Conservation (phyloP, 2,329 filamentous ascomycete genomes). For the Albifimbria verrucaria region DNA sequence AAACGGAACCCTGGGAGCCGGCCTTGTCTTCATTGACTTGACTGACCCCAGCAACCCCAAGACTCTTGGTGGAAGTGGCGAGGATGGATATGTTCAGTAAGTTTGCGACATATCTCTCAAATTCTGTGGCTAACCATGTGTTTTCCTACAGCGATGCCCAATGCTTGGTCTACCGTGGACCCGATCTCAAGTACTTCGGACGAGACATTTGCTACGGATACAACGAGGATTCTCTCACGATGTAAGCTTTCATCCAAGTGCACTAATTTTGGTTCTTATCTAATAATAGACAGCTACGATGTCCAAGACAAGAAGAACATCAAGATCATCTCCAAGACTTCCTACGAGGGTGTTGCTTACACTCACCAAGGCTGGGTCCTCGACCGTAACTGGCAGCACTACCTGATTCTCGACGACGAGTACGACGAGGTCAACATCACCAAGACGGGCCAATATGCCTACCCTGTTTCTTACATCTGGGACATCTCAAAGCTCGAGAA, state of each 20-base stretch:
- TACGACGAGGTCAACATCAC: slow-evolving; percentile 41
- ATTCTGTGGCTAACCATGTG: too few species aligned
- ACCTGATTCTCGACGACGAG: slow-evolving; percentile 46
- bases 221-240: slow-evolving; percentile 43
- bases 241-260: slow-evolving; percentile 13
- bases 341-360: slow-evolving; percentile 53
- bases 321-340: slow-evolving; percentile 49
- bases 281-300: slow-evolving; percentile 18
- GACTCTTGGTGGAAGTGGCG: slow-evolving; percentile 40
- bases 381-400: slow-evolving; percentile 37
- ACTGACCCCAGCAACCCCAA: slow-evolving; percentile 35
- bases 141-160: slow-evolving; percentile 44
- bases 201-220: slow-evolving; percentile 28
- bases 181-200: slow-evolving; percentile 40
- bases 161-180: slow-evolving; percentile 49
- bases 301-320: slow-evolving; percentile 45
- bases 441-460: slow-evolving; percentile 35
- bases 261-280: not conserved
- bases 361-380: slow-evolving; percentile 56
- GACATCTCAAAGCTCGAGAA: slow-evolving; percentile 38
- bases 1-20: slow-evolving; percentile 38
- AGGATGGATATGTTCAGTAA: slow-evolving; percentile 48
- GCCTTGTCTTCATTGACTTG: slow-evolving; percentile 37
- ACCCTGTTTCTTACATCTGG: slow-evolving; percentile 47
- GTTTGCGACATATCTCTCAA: too few species aligned